phyloP scores from a whole-genome alignment of 1,139 yeast species.

The Petasospora rhodanensis region DNA sequence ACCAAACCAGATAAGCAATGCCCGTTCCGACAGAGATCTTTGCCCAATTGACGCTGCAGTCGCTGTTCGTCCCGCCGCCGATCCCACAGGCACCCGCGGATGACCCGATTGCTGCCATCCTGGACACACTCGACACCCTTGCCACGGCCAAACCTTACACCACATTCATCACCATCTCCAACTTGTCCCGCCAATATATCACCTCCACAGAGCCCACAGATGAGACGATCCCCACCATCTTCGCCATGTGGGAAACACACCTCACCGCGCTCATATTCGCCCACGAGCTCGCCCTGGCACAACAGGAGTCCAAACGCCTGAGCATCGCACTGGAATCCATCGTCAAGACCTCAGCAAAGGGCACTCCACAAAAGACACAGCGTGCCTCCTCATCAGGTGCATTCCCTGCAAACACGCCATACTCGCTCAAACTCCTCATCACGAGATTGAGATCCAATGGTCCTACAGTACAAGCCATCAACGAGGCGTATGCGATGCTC shows the following conservation, averaged over 20 bases:
- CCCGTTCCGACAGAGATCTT: conserved; percentile 1
- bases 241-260: conserved; percentile 32
- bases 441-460: conserved; percentile 28
- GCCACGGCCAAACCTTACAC: conserved; percentile 6
- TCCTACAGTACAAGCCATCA: conserved; percentile 25
- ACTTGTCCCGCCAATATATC: conserved; percentile 8
- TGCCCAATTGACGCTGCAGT: conserved; percentile 7
- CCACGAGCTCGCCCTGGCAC: conserved; percentile 24
- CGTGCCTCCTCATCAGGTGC: not conserved
- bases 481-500: conserved; percentile 27
- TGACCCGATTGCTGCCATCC: conserved; percentile 3
- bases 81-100: conserved; percentile 2
- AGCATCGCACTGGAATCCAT: conserved; percentile 16
- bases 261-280: conserved; percentile 27
- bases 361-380: not conserved
- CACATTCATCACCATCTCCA: conserved; percentile 8
- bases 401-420: conserved; percentile 18
- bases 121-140: conserved; percentile 1
- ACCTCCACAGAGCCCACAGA: not conserved
- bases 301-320: conserved; percentile 23
- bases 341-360: too few species aligned
- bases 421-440: conserved; percentile 18
- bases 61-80: conserved; percentile 13
- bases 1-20: too few species aligned
- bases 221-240: conserved; percentile 2